Percentiles rank a stretch among this genome's conserved stretches.
Evolutionary conservation across 2,329 filamentous ascomycete species (phyloP).

Genomic region (Pseudogymnoascus sp.): DNA sequence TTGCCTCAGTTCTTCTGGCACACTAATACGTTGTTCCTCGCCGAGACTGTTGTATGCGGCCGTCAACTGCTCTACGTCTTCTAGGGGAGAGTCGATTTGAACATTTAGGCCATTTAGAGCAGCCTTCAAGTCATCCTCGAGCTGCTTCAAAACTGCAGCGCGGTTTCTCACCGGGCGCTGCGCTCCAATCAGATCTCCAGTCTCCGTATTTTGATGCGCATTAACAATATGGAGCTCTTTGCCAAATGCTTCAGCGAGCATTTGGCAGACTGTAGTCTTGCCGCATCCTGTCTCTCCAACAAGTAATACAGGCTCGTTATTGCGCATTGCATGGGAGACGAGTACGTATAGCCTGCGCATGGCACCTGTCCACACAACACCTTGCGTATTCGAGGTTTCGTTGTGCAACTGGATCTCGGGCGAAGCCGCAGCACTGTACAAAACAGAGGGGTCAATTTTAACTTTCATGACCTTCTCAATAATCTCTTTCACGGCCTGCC

Average conservation of each 20-base stretch:
- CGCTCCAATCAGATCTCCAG: constrained; percentile 91
- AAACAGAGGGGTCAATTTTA: constrained; percentile 61
- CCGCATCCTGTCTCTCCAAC: constrained; percentile 97
- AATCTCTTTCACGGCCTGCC: constrained; percentile 72
- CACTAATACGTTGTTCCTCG: constrained; percentile 35
- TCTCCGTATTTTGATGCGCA: constrained; percentile 96
- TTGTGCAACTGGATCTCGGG: constrained; percentile 48
- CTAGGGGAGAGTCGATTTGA: constrained; percentile 49
- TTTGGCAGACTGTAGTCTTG: constrained; percentile 93
- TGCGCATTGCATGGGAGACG: constrained; percentile 76
- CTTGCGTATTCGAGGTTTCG: constrained; percentile 44
- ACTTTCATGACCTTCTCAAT: constrained; percentile 91
- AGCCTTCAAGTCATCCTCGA: constrained; percentile 54
- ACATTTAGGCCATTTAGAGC: constrained; percentile 35
- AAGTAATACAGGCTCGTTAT: constrained; percentile 88
- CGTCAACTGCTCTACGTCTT: constrained; percentile 49
- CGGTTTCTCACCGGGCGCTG: constrained; percentile 88
- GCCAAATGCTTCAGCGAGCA: constrained; percentile 72
- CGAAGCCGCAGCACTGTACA: constrained; percentile 61
- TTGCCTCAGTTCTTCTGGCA: constrained; percentile 26
- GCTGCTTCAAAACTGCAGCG: constrained; percentile 58
- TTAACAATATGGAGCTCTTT: constrained; percentile 85
- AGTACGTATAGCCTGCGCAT: constrained; percentile 90
- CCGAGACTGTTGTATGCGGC: constrained; percentile 38
- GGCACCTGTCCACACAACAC: constrained; percentile 87